Evolutionary conservation across 768 basidiomycete species (phyloP).

Genomic region (Boletus fagicola): DNA sequence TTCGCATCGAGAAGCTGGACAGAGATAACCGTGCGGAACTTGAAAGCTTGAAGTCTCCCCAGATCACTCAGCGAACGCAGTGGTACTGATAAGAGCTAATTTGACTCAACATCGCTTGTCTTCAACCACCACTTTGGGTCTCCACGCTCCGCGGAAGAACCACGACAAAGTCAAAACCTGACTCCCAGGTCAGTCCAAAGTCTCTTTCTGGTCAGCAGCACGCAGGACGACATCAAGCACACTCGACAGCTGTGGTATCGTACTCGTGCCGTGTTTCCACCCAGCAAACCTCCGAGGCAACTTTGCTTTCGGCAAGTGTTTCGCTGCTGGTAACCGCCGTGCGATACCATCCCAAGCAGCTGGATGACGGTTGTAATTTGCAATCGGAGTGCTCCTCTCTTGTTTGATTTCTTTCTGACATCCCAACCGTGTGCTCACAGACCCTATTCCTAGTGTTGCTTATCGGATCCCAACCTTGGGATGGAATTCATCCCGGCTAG

Average conservation of each 20-base stretch:
- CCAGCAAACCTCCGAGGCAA: not conserved
- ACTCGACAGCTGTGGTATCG: constrained; percentile 18
- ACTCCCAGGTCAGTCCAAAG: constrained; percentile 6
- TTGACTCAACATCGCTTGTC: not conserved
- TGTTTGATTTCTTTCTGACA: not conserved
- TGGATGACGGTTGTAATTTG: constrained; percentile 31
- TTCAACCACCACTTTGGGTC: not conserved
- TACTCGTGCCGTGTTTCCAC: constrained; percentile 18
- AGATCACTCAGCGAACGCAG: no score
- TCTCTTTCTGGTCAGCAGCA: not conserved
- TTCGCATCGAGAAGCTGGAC: no score
- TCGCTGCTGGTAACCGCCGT: constrained; percentile 19
- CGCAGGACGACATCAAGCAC: constrained; percentile 28
- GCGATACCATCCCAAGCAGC: constrained; percentile 8
- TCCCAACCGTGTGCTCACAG: not conserved
- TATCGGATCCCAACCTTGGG: no score
- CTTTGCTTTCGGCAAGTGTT: not conserved
- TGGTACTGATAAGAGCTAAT: not conserved
- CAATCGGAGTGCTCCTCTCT: constrained; percentile 22
- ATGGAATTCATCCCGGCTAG: no score
- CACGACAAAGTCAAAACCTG: not conserved
- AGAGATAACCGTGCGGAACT: no score
- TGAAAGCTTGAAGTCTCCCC: no score
- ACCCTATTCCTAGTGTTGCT: no score
- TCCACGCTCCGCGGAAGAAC: no score